Evolutionary conservation across 2,329 filamentous ascomycete species (phyloP), one percentile per base, ranked within the genome.

Genomic region (Xylaria arbuscula): DNA sequence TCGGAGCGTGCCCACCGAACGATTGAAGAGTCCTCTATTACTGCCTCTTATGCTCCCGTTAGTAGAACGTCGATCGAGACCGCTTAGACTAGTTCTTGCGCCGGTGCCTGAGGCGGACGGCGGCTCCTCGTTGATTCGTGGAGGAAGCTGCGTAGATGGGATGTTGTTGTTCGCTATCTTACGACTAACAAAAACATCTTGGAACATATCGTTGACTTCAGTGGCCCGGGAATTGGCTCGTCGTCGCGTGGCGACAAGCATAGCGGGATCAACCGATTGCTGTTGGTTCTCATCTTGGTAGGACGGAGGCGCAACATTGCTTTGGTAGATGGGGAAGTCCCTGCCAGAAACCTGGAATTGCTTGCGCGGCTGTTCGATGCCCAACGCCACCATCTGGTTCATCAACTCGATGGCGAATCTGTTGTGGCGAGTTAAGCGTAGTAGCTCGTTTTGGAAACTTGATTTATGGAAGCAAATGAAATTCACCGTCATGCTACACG

Each of bases 401-500:
- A 97, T 97, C 76, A 98, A 84, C 70, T 96, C 93, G 71, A 92
- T 94, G 72, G 97, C 94, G 80, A 98, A 97, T 78, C 94, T 96
- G 85, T 98, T 98, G 75, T 96, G 92, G 19, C 95, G 89, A 74
- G 92, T 93, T 2, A 98, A 87, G 82, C 95, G 94, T 28, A 98
- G 85, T 53, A 97, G 85, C 78, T 98, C 95, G 78, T 98, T 98
- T 78, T 98, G 95, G 88, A 92, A 98, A 79, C 95, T 98, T 67
- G 92, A 93, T 80, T 98, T 98, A 87, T 98, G 97, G 84, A 98
- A 98, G 84, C 97, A 97, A 76, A 98, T 90, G 65, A 98, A 89
- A 80, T 97, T 98, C 76, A 98, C 87, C 3, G 90, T 94, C 76
- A 97, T 90, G 6, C 91, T 92, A 78, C 95, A 93, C 42, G 94